Base-by-base conservation (phyloP, 192 early-diverging fungal species). In the Lobosporangium transversale region DNA sequence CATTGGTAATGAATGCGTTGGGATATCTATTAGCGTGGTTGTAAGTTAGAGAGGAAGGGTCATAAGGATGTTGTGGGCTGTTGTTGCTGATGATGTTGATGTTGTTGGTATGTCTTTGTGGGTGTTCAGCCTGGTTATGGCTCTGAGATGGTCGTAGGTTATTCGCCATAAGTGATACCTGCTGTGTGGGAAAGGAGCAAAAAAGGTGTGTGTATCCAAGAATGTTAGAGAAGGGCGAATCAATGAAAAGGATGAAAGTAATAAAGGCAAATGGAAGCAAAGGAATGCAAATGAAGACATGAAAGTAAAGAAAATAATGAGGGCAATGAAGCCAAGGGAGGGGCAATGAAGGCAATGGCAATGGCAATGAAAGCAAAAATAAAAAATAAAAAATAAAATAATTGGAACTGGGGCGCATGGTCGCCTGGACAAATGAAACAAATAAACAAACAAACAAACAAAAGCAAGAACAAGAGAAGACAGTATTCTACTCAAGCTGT, bases 141-240 rank as follows among this genome's bases (percentile, higher is more conserved):
- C 49, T 33, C 14, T 42, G 42, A 14, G 47, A 21, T 36, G 30
- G 40, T 18, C 29, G 40, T 36, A 14, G 40, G 14, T 35, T n/a
- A n/a, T n/a, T 26, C 23, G 68, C 24, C 59, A 70, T 56, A 15
- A 62, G 53, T 9, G 68, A 20, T 9, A 57, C 53, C 21, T 70
- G 68, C 59, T 70, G 45, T 8, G 12, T 42, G 53, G 48, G n/a
- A 2, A 18, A 18, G 30, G 42, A 29, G 27, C 6, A n/a, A n/a
- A n/a, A n/a, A n/a, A n/a, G n/a, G n/a, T n/a, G n/a, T n/a, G 15
- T 42, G 23, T n/a, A n/a, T n/a, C n/a, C n/a, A n/a, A 49, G 2
- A 23, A 40, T 26, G 40, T 43, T 6, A 27, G 10, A 10, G 24
- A 47, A 14, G 45, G 10, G 42, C 11, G 53, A 64, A 26, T 40